A percentile compares a stretch with the other conserved stretches of the same genome.
These are phyloP conservation scores for Chaetomiaceae sp. DNA, from an alignment of 2,329 filamentous ascomycete species.

Conservation along the genomic window DNA sequence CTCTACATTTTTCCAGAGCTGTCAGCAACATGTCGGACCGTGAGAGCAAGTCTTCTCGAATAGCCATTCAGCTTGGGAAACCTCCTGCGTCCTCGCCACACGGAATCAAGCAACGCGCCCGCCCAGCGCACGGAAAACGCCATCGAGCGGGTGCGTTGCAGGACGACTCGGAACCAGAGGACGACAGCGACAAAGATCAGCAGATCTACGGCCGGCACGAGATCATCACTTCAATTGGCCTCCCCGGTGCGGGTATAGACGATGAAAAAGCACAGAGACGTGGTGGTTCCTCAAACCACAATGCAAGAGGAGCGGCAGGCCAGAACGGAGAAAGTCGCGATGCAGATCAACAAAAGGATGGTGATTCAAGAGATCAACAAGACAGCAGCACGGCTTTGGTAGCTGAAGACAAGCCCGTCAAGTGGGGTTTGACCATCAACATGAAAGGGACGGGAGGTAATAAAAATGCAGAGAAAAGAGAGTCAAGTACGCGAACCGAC, in stretches of 20 bases:
- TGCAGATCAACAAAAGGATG: not conserved
- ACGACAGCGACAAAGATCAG: constrained; percentile 25
- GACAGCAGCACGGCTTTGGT: constrained; percentile 23
- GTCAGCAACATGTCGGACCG: constrained; percentile 18
- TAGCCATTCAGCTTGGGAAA: constrained; percentile 24
- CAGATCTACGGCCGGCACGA: constrained; percentile 36
- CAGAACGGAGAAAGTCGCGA: not conserved
- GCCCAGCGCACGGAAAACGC: constrained; percentile 21
- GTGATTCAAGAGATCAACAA: not conserved
- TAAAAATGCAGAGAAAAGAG: not conserved
- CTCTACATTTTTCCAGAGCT: not conserved
- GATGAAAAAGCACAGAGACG: constrained; percentile 1
- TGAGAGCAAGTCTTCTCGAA: constrained; percentile 16
- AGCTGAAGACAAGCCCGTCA: constrained; percentile 51
- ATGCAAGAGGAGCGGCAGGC: not conserved
- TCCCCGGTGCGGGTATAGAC: constrained; percentile 8
- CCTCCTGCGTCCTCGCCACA: constrained; percentile 5
- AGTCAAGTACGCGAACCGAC: not conserved
- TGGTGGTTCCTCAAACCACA: not conserved
- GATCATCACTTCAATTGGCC: constrained; percentile 37
- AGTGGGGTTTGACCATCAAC: constrained; percentile 48
- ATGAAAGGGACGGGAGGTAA: constrained; percentile 29
- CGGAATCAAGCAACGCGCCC: constrained; percentile 20
- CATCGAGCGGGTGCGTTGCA: constrained; percentile 22
- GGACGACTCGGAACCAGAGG: constrained; percentile 30